Evolutionary conservation across 2,329 filamentous ascomycete species (phyloP).

Genomic region (Coniochaeta sp.): DNA sequence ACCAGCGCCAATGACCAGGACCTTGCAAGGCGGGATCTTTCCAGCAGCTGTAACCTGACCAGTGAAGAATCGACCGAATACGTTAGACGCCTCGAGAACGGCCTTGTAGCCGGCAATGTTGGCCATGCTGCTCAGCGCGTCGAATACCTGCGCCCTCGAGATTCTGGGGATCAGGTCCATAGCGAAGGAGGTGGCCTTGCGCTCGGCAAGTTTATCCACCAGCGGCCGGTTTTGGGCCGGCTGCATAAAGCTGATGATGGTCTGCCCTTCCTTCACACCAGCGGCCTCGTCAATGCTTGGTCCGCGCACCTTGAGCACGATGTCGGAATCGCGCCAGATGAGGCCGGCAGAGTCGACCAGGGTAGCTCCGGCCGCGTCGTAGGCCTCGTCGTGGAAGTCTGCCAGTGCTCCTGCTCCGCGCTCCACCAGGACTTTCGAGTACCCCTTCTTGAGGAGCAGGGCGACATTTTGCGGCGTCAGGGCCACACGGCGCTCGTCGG

Average conservation of each 20-base stretch:
- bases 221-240: slow-evolving; percentile 72
- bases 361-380: slow-evolving; percentile 70
- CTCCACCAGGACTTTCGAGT: slow-evolving; percentile 69
- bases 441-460: slow-evolving; percentile 79
- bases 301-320: slow-evolving; percentile 77
- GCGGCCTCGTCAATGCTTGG: slow-evolving; percentile 66
- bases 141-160: slow-evolving; percentile 80
- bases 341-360: slow-evolving; percentile 59
- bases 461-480: slow-evolving; percentile 79
- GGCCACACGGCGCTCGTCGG: slow-evolving; percentile 74
- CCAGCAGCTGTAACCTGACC: slow-evolving; percentile 87
- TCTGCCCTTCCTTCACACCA: slow-evolving; percentile 60
- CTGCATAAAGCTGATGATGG: slow-evolving; percentile 77
- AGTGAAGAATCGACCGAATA: slow-evolving; percentile 81
- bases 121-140: slow-evolving; percentile 86
- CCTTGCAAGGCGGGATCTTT: slow-evolving; percentile 84
- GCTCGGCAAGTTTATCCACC: slow-evolving; percentile 64
- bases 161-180: slow-evolving; percentile 94
- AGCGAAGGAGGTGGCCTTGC: slow-evolving; percentile 70
- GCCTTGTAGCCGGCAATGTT: slow-evolving; percentile 94
- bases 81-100: slow-evolving; percentile 81
- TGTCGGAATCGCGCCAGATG: slow-evolving; percentile 71
- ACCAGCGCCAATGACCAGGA: slow-evolving; percentile 83
- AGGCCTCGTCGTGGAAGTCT: slow-evolving; percentile 71
- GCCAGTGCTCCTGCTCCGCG: slow-evolving; percentile 71